Evolutionary conservation across 495 filamentous ascomycete species (phyloP).

Genomic region (Corynascus novoguineensis): DNA sequence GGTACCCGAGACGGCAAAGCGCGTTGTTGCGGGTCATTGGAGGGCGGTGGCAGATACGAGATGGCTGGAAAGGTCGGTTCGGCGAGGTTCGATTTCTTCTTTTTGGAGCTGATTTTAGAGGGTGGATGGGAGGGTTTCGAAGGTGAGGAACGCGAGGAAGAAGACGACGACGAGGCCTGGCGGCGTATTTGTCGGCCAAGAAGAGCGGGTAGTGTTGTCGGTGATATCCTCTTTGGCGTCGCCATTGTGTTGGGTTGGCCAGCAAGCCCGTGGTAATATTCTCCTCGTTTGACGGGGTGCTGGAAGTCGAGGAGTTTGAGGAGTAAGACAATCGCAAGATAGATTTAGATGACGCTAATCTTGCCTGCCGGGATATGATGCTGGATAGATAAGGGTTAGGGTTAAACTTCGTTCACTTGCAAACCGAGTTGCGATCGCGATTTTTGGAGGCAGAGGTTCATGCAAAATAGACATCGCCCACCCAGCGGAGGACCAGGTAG

Average conservation of each 20-base stretch:
- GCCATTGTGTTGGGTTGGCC: neutral
- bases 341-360: neutral
- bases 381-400: constrained; percentile 20
- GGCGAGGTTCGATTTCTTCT: neutral
- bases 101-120: neutral
- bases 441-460: neutral
- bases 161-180: neutral
- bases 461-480: no score
- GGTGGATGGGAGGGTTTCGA: constrained; percentile 2
- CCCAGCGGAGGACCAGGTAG: neutral
- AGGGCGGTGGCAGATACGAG: constrained; percentile 30
- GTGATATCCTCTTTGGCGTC: neutral
- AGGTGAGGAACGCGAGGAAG: neutral
- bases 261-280: neutral
- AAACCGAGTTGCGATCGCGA: neutral
- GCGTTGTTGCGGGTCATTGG: constrained; percentile 30
- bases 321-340: neutral
- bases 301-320: neutral
- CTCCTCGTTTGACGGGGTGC: neutral
- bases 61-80: neutral
- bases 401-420: constrained; percentile 10
- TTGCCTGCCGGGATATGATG: constrained; percentile 13
- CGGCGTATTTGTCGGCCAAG: neutral
- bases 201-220: neutral
- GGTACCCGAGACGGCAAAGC: constrained; percentile 18